Conservation (phyloP, 2,329 filamentous ascomycete genomes). For the Ophiostoma novo-ulmi region DNA sequence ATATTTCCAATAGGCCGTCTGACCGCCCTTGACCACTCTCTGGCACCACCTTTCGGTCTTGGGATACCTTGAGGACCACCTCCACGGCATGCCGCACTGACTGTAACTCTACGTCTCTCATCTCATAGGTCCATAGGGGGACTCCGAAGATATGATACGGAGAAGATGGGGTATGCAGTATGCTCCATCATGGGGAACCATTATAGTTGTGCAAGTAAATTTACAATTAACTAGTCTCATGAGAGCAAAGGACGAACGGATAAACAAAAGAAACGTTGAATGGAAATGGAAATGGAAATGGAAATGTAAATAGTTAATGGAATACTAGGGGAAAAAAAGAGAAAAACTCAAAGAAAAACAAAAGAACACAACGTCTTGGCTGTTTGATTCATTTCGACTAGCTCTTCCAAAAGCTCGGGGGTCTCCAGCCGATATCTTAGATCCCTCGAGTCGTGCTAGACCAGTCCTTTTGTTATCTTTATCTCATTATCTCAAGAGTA, state of each 20-base stretch:
- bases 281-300: not conserved
- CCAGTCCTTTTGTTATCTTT: conserved; percentile 10
- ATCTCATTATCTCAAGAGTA: not conserved
- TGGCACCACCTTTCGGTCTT: not conserved
- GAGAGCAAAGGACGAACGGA: not conserved
- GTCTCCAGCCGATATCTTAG: conserved; percentile 6
- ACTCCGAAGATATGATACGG: not conserved
- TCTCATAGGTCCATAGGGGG: not conserved
- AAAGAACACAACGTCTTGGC: not conserved
- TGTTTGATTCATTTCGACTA: not conserved
- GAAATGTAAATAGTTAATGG: not conserved
- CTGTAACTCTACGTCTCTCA: not conserved
- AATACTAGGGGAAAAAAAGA: not conserved
- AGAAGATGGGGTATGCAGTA: not conserved
- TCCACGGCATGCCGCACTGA: not conserved
- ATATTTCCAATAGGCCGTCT: too few species aligned
- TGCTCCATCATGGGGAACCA: not conserved
- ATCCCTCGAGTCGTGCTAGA: not conserved
- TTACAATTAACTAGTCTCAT: not conserved
- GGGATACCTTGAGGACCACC: not conserved
- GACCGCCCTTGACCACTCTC: not conserved
- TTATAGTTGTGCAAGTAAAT: not conserved
- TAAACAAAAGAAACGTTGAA: too few species aligned
- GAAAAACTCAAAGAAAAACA: not conserved
- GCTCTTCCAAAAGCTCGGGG: not conserved